phyloP scores from a whole-genome alignment of 148 eudicot species.

The Mesembryanthemum crystallinum region DNA sequence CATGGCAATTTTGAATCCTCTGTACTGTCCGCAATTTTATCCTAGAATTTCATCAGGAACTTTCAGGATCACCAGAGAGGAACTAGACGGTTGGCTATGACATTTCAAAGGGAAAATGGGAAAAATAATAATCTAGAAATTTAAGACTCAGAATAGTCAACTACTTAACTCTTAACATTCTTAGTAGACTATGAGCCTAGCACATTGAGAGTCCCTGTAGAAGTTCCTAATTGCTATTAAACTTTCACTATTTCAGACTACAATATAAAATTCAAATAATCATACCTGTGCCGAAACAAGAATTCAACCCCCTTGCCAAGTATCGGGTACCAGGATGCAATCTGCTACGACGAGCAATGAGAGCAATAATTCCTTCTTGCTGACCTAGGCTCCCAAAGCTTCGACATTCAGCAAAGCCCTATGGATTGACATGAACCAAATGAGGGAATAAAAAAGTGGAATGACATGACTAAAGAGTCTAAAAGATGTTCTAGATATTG shows the following conservation, averaged over 20 bases:
- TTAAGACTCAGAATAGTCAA: background rate
- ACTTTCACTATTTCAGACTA: background rate
- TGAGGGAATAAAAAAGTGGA: conserved; percentile 20
- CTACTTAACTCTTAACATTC: too few relatives aligned
- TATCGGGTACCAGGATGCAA: conserved; percentile 99
- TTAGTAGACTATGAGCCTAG: too few relatives aligned
- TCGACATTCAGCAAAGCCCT: conserved; percentile 94
- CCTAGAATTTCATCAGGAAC: background rate
- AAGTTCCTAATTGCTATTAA: background rate
- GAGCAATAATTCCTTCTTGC: conserved; percentile 91
- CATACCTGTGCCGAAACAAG: conserved; percentile 90
- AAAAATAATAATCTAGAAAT: background rate
- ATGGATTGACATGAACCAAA: conserved; percentile 36
- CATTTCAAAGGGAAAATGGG: background rate
- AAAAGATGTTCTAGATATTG: background rate
- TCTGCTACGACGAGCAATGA: conserved; percentile 95
- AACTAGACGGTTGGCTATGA: background rate
- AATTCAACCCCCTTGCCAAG: conserved; percentile 92
- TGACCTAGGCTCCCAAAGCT: conserved; percentile 97
- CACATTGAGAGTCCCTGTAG: too few relatives aligned
- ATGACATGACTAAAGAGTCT: conserved; percentile 11
- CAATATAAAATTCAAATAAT: background rate
- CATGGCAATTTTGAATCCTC: background rate
- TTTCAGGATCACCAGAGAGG: background rate
- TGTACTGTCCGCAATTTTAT: background rate